Percentiles rank a stretch among this genome's conserved stretches.
Conservation (phyloP, 345 rosid species). For the Eucalyptus caleyi region DNA sequence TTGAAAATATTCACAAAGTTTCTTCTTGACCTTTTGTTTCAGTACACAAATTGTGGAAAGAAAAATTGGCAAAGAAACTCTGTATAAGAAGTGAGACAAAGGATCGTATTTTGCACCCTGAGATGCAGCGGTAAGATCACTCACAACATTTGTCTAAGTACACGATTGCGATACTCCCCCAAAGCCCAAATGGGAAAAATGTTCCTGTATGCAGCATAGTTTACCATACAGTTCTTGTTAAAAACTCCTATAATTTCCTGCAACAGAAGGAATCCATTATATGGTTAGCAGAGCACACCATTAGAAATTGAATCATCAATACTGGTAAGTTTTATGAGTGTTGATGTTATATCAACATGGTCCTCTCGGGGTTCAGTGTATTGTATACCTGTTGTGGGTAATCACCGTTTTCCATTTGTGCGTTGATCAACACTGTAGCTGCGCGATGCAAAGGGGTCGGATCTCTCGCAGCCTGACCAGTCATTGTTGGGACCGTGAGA, state of each 20-base stretch:
- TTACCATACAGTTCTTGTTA: conserved; percentile 1
- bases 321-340: background rate
- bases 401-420: conserved; percentile 61
- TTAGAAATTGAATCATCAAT: background rate
- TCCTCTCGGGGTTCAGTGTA: background rate
- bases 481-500: background rate
- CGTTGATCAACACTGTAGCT: conserved; percentile 30
- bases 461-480: conserved; percentile 31
- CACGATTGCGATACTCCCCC: background rate
- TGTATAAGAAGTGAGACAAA: background rate
- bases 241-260: background rate
- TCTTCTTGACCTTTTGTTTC: background rate
- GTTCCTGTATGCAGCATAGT: background rate
- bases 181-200: conserved; percentile 1
- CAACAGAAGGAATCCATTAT: background rate
- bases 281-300: background rate
- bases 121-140: background rate
- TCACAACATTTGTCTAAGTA: background rate
- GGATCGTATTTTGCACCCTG: background rate
- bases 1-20: background rate
- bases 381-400: conserved; percentile 20
- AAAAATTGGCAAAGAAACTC: background rate
- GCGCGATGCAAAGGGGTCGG: conserved; percentile 45
- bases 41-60: background rate
- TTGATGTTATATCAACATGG: background rate